Base-by-base conservation (phyloP, 768 basidiomycete species). In the Pilatotrama ljubarskyi region DNA sequence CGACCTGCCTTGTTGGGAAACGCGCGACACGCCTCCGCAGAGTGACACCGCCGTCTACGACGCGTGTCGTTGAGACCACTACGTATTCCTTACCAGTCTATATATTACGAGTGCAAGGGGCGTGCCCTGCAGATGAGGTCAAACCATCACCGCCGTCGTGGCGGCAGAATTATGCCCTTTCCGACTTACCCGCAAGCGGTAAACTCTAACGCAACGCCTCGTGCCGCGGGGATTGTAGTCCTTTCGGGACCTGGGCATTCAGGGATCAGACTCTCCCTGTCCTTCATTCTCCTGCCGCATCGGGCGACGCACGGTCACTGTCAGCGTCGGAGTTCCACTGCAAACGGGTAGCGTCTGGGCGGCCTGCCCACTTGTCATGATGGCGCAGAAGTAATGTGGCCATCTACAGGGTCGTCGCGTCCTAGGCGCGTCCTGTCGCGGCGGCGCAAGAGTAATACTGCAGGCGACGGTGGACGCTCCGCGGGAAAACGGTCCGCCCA, bases 401-500 rank as follows among this genome's bases (percentile, higher is more conserved):
- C 22, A 11, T 35, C 29, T 15, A 14, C 42, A 29, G 42, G 51
- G 43, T 11, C 24, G 17, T 36, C 20, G n/a, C 43, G 7, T 15
- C 52, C 41, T 15, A 15, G 2, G n/a, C n/a, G 20, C 51, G 24
- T 4, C 36, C 20, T 15, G 32, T 20, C 2, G 48, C 32, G 32
- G 48, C 8, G 48, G 32, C 32, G 47, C 5, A 10, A 18, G 29
- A 24, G 18, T 18, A n/a, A n/a, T n/a, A n/a, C n/a, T 38, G 49
- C 3, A 22, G 52, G 52, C 37, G 37, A 46, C 42, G 42, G 42
- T 36, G 41, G 29, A 15, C 53, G 20, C 35, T 25, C 25, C 18
- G 46, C 55, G 57, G 57, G 14, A 44, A 18, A 36, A 42, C 57
- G 57, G 57, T 51, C 57, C 57, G 57, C 44, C 46, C 55, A 18